Evolutionary conservation across 371 early-diverging fungal species (phyloP).

Genomic region (Circinella minor): DNA sequence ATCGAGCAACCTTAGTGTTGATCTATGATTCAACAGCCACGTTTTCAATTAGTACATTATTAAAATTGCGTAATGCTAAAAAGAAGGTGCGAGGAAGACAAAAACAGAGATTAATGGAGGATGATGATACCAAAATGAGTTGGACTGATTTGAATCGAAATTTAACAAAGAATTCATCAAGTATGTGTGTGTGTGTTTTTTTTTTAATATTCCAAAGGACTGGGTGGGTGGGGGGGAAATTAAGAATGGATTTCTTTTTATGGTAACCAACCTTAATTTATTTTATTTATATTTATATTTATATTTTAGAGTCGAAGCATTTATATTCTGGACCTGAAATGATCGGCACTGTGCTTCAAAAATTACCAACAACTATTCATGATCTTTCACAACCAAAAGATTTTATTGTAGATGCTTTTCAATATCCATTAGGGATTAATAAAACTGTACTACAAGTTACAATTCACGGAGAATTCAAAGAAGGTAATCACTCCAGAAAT

Average conservation of each 20-base stretch:
- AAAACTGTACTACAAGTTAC: conserved; percentile 37
- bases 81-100: conserved; percentile 35
- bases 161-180: conserved; percentile 23
- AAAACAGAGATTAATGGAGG: conserved; percentile 39
- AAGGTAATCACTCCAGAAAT: conserved; percentile 32
- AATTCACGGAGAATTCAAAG: conserved; percentile 58
- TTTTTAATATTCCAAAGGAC: no score
- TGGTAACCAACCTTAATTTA: background rate
- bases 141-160: conserved; percentile 39
- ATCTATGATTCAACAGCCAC: conserved; percentile 35
- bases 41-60: conserved; percentile 35
- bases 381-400: conserved; percentile 43
- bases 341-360: conserved; percentile 38
- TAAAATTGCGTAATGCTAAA: conserved; percentile 26
- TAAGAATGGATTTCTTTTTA: background rate
- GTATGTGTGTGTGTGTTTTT: conserved; percentile 20
- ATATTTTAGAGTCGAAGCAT: conserved; percentile 40
- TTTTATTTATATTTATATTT: no score
- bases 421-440: conserved; percentile 39
- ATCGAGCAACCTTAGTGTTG: conserved; percentile 23
- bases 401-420: conserved; percentile 60
- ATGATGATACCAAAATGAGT: conserved; percentile 29
- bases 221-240: background rate
- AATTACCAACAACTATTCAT: conserved; percentile 55
- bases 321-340: conserved; percentile 37